A percentile compares a stretch with the other conserved stretches of the same genome.
These are phyloP conservation scores for Vigna trinervia DNA, from an alignment of 306 rosid species.

Conservation along the genomic window DNA sequence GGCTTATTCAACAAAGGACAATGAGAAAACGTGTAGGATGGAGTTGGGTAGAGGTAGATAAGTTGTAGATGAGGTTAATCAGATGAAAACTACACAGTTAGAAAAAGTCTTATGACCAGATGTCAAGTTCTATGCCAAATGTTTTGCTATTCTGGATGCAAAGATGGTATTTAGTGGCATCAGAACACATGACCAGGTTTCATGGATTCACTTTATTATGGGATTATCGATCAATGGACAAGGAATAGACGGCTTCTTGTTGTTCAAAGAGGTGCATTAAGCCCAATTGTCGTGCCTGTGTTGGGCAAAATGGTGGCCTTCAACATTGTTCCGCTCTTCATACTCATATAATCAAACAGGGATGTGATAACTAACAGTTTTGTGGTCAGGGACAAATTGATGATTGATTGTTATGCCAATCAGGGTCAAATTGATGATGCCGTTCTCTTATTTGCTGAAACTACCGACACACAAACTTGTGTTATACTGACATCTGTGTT, in stretches of 20 bases:
- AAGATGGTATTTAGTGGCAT: slow-evolving; percentile 56
- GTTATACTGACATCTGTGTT: too few species aligned
- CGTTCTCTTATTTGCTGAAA: slow-evolving; percentile 55
- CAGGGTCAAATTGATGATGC: slow-evolving; percentile 52
- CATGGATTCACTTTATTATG: slow-evolving; percentile 65
- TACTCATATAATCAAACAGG: slow-evolving; percentile 60
- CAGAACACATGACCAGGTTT: slow-evolving; percentile 65
- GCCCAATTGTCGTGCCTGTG: slow-evolving; percentile 66
- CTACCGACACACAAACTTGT: too few species aligned
- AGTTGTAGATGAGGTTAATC: slow-evolving; percentile 53
- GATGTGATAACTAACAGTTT: slow-evolving; percentile 55
- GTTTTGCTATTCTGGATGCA: slow-evolving; percentile 58
- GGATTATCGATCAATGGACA: slow-evolving; percentile 59
- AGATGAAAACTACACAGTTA: slow-evolving; percentile 25
- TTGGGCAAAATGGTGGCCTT: slow-evolving; percentile 46
- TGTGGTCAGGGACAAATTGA: slow-evolving; percentile 54
- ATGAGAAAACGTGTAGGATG: slow-evolving; percentile 53
- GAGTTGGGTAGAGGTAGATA: slow-evolving; percentile 61
- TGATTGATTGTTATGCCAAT: slow-evolving; percentile 67
- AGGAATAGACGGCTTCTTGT: slow-evolving; percentile 55
- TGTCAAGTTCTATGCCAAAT: slow-evolving; percentile 57
- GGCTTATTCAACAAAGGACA: slow-evolving; percentile 54
- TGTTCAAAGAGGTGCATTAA: slow-evolving; percentile 62
- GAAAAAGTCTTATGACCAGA: too few species aligned
- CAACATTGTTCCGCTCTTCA: slow-evolving; percentile 55